Conservation (phyloP, 129 eudicot genomes). For the Gnaphalium uliginosum region DNA sequence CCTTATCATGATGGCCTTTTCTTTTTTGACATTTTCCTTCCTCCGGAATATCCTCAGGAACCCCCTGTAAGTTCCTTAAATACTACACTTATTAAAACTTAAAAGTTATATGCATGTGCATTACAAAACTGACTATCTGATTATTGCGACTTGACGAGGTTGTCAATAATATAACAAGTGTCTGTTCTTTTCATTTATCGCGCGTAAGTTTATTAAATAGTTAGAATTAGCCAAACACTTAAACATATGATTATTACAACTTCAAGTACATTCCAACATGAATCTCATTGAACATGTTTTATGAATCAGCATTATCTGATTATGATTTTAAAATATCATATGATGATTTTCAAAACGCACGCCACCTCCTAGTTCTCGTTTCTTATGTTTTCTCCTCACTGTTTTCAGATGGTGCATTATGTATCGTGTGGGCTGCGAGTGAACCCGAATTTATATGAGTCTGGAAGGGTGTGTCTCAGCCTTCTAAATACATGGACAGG, state of each 20-base stretch:
- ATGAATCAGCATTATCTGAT: background rate
- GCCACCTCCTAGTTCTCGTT: background rate
- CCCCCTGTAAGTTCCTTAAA: conserved; percentile 65
- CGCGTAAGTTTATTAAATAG: no score
- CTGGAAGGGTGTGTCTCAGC: conserved; percentile 95
- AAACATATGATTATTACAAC: no score
- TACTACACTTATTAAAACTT: background rate
- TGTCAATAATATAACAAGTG: background rate
- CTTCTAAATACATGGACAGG: conserved; percentile 97
- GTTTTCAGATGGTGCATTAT: conserved; percentile 74
- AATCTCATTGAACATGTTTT: background rate
- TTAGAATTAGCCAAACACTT: no score
- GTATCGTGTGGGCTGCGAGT: conserved; percentile 89
- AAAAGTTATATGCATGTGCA: background rate
- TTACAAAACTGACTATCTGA: no score
- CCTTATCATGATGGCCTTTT: conserved; percentile 88
- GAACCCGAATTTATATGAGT: conserved; percentile 88
- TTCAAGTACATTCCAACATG: background rate
- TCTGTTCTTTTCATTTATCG: no score
- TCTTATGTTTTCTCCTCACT: background rate
- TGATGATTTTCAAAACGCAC: background rate
- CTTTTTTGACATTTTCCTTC: conserved; percentile 87
- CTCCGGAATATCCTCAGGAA: conserved; percentile 77
- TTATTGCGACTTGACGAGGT: background rate
- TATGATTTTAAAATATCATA: no score